A percentile compares a stretch with the other conserved stretches of the same genome.
Conservation (phyloP, 495 filamentous ascomycete species). For the Daldinia concentrica region DNA sequence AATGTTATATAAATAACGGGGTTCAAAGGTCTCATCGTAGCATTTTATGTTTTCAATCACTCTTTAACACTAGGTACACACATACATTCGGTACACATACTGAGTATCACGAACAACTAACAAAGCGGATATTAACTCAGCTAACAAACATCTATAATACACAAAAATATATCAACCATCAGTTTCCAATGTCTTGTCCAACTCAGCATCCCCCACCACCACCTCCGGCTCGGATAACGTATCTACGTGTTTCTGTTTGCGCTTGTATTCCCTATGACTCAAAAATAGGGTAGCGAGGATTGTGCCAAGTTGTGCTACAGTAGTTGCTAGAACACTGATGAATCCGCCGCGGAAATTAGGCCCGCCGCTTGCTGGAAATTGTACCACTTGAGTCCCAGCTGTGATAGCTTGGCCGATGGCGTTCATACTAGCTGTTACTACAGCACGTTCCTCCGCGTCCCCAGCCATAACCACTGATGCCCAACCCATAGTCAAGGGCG, state of each 20-base stretch:
- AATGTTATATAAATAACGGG: not conserved
- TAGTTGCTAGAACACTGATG: constrained; percentile 39
- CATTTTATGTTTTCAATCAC: not conserved
- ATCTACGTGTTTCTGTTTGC: constrained; percentile 4
- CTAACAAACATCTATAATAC: not conserved
- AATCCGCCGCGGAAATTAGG: constrained; percentile 46
- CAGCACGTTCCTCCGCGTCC: constrained; percentile 50
- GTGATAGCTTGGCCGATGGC: constrained; percentile 52
- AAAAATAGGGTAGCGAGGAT: constrained; percentile 30
- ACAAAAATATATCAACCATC: not conserved
- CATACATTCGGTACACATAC: not conserved
- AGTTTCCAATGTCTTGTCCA: constrained; percentile 19
- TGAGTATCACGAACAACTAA: not conserved
- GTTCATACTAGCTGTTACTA: constrained; percentile 52
- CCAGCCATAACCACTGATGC: constrained; percentile 48
- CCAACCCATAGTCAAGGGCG: constrained; percentile 50
- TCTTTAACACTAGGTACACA: not conserved
- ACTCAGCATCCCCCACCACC: constrained; percentile 2
- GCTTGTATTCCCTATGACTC: constrained; percentile 16
- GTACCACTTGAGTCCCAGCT: constrained; percentile 48
- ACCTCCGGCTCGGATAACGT: constrained; percentile 27
- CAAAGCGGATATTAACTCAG: not conserved
- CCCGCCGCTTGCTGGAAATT: constrained; percentile 45
- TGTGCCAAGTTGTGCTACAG: constrained; percentile 30
- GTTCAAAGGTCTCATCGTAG: not conserved